Evolutionary conservation across 305 asterid species (phyloP).

Genomic region (Andrographis paniculata): DNA sequence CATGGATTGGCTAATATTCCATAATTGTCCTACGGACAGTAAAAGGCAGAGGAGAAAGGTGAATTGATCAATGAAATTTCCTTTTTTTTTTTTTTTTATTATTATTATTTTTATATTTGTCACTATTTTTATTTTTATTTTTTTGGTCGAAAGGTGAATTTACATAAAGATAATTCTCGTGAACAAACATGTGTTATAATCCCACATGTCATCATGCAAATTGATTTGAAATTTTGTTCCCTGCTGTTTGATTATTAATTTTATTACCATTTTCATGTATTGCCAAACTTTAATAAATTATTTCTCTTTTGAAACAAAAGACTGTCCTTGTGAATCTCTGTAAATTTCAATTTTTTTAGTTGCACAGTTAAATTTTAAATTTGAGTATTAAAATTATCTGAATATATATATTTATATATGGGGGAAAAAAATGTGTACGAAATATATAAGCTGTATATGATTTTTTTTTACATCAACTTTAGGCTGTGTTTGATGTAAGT

Average conservation of each 20-base stretch:
- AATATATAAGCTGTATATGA: no score
- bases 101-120: no score
- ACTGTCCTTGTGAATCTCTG: constrained; percentile 17
- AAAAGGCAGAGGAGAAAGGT: constrained; percentile 7
- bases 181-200: constrained; percentile 21
- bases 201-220: constrained; percentile 21
- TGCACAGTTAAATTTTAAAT: no score
- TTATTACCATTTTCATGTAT: constrained; percentile 17
- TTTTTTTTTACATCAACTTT: no score
- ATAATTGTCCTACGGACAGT: constrained; percentile 15
- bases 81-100: no score
- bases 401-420: no score
- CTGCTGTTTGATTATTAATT: constrained; percentile 16
- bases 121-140: constrained; percentile 12
- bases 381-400: no score
- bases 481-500: no score
- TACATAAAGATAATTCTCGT: constrained; percentile 21
- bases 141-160: constrained; percentile 7
- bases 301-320: constrained; percentile 17
- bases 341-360: no score
- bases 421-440: no score
- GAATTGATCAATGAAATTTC: no score
- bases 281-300: constrained; percentile 18
- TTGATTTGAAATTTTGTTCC: constrained; percentile 24
- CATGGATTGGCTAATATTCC: constrained; percentile 15